Conservation (phyloP, 2,329 filamentous ascomycete genomes). For the Coleophoma cylindrospora region DNA sequence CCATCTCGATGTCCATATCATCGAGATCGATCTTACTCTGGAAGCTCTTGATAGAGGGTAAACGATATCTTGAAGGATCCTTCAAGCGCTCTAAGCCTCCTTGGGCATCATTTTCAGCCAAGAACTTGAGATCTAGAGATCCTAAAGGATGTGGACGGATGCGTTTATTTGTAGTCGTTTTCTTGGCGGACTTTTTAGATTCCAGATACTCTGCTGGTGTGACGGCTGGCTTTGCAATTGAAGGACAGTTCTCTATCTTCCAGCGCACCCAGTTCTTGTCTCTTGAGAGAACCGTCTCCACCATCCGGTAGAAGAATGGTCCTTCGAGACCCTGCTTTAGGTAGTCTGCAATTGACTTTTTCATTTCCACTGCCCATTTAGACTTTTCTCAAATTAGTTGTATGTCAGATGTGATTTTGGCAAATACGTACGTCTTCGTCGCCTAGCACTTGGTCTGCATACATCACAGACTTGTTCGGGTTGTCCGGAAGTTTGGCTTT, state of each 20-base stretch:
- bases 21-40: conserved; percentile 70
- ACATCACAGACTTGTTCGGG: conserved; percentile 76
- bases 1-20: conserved; percentile 83
- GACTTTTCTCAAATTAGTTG: conserved; percentile 40
- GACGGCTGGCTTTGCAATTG: conserved; percentile 74
- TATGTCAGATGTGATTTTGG: background rate
- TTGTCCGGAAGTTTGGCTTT: conserved; percentile 54
- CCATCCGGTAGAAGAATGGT: conserved; percentile 92
- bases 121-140: conserved; percentile 71
- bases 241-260: conserved; percentile 92
- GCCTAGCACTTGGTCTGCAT: conserved; percentile 66
- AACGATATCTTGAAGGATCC: conserved; percentile 54
- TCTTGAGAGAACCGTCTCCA: conserved; percentile 88
- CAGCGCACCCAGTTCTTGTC: conserved; percentile 99
- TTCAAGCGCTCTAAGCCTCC: conserved; percentile 67
- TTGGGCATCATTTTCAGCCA: conserved; percentile 60
- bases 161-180: conserved; percentile 65
- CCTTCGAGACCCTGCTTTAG: conserved; percentile 77
- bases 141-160: conserved; percentile 65
- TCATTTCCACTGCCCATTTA: conserved; percentile 79
- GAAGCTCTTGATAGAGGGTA: conserved; percentile 68
- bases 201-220: conserved; percentile 63
- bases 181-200: conserved; percentile 61
- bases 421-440: conserved; percentile 71
- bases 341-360: conserved; percentile 74